Evolutionary conservation across 768 basidiomycete species (phyloP).

Genomic region (Clavaria fumosa): DNA sequence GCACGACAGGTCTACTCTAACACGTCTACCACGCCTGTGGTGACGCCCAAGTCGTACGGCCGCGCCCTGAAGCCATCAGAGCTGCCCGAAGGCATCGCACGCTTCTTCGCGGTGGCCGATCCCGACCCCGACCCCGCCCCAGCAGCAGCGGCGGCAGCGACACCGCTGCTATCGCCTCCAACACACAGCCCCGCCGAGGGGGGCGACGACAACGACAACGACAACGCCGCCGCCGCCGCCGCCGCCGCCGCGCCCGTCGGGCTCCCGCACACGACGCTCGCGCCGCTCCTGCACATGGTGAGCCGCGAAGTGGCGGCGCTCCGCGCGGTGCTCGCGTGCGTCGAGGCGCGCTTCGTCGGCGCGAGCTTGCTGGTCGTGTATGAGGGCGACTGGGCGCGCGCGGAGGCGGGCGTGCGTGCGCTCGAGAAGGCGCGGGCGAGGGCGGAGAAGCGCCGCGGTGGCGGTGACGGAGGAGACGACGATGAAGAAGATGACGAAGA

Average conservation of each 20-base stretch:
- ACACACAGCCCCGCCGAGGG: not conserved
- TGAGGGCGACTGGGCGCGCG: conserved; percentile 31
- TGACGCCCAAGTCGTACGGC: conserved; percentile 65
- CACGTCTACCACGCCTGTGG: conserved; percentile 33
- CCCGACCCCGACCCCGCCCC: conserved; percentile 27
- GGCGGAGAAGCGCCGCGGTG: conserved; percentile 7
- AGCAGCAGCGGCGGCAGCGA: conserved; percentile 13
- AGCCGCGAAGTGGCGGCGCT: conserved; percentile 38
- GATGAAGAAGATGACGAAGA: conserved; percentile 22
- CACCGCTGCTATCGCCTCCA: not conserved
- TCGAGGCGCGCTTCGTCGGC: conserved; percentile 73
- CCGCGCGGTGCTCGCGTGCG: conserved; percentile 26
- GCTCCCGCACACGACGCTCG: conserved; percentile 36
- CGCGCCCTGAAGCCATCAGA: conserved; percentile 53
- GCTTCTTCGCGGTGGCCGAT: conserved; percentile 55
- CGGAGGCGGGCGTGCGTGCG: conserved; percentile 26
- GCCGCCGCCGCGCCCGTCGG: conserved; percentile 26
- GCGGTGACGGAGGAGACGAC: conserved; percentile 14
- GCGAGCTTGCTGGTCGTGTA: conserved; percentile 73
- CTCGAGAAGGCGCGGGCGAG: conserved; percentile 13
- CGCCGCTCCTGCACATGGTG: conserved; percentile 42
- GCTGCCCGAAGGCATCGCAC: conserved; percentile 58
- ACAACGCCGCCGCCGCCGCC: conserved; percentile 59
- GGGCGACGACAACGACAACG: conserved; percentile 50
- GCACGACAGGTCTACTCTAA: conserved; percentile 55